phyloP scores from a whole-genome alignment of 345 rosid species.

The Murraya koenigii region DNA sequence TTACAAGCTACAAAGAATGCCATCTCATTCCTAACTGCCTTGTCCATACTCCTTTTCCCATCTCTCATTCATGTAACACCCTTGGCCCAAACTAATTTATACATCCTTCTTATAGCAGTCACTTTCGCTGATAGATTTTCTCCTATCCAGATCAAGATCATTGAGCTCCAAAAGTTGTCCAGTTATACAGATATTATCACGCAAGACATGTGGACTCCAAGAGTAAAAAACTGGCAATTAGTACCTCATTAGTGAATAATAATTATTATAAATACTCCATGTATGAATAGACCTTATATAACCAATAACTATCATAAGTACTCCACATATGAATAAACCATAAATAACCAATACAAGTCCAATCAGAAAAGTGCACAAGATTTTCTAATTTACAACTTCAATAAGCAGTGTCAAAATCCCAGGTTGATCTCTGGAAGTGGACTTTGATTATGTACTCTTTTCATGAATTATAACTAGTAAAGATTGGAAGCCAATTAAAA shows the following conservation, averaged over 20 bases:
- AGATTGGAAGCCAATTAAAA: slow-evolving; percentile 1
- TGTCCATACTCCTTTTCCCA: not conserved
- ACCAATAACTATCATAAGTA: not conserved
- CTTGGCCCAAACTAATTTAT: not conserved
- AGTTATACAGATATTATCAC: not conserved
- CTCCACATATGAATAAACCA: not conserved
- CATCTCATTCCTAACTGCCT: not conserved
- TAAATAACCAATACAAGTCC: not conserved
- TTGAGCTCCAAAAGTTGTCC: not conserved
- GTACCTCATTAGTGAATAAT: not conserved
- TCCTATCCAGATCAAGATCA: not conserved
- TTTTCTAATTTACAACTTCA: not conserved
- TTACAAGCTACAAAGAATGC: not conserved
- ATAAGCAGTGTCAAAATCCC: not conserved
- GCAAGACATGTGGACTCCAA: not conserved
- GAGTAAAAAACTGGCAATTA: not conserved
- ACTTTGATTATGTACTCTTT: not conserved
- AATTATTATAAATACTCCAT: not conserved
- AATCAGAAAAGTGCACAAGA: not conserved
- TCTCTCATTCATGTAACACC: not conserved
- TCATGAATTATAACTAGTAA: not conserved
- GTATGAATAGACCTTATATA: not conserved
- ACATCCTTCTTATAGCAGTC: not conserved
- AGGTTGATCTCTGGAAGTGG: not conserved
- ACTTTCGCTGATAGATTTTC: too few relatives aligned